Evolutionary conservation across 495 filamentous ascomycete genomes (phyloP), one percentile per base, ranked within the genome.

Genomic region (Penicillium soppii): DNA sequence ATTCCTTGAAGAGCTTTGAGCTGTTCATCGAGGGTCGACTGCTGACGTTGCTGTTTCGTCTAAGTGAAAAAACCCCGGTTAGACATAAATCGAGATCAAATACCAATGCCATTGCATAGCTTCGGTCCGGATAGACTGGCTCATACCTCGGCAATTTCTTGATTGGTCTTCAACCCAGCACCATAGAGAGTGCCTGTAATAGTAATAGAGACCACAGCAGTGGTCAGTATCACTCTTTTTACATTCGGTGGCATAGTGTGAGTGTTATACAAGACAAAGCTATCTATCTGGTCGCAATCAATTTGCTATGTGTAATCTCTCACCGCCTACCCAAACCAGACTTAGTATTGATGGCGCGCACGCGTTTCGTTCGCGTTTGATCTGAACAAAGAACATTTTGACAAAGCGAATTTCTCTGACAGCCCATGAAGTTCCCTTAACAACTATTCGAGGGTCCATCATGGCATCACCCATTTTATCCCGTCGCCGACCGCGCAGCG

Each of bases 101-200:
- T 43, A 26, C 19, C 25, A 3, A 46, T 32, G 9, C n/a, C 10
- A 30, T 16, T 7, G 47, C 26, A 49, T 33, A 41, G 26, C n/a
- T 30, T n/a, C 47, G 20, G 26, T 15, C n/a, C 5, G 25, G 20
- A 40, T 32, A 17, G 30, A 25, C 35, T 26, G 19, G 26, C 35
- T 52, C 57, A 22, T 58, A 80, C 78, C 66, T 79, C 58, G 21
- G 67, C 60, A 35, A 65, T 63, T 40, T 83, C 74, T 49, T 71
- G 59, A 20, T 70, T 54, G 1, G 69, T 76, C 61, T 82, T 82
- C 38, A 82, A 25, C 4, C 77, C 73, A 25, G 80, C 80, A 10
- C 80, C 80, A 52, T 82, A 82, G 33, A 76, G 72, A 13, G 75
- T 71, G 15, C 80, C 79, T 1, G 70, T 70, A 20, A 74, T 76